Base-by-base conservation (phyloP, 768 basidiomycete genomes). In the Tylopilus rubrobrunneus region DNA sequence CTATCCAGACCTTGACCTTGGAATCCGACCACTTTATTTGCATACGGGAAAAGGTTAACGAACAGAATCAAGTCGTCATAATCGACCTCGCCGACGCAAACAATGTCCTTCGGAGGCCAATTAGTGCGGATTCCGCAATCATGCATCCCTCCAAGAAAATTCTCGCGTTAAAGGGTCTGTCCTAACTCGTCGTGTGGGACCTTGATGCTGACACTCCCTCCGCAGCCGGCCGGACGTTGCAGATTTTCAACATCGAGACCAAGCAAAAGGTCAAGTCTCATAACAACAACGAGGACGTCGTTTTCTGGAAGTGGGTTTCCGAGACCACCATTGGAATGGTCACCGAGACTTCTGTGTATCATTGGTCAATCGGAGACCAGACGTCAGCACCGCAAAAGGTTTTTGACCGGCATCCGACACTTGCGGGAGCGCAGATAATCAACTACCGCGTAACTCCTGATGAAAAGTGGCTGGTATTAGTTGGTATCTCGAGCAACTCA, bases 1-100 rank as follows among this genome's bases (percentile, higher is more conserved):
- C 17, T 51, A n/a, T 52, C 25, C 59, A 93, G 92, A 92, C 89
- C 25, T 76, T 98, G 61, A 98, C 97, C 6, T 79, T 99, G 60
- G 94, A 98, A 75, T 96, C 92, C 60, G 97, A 99, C 78, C 90
- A 92, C 71, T 99, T 91, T 74, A 97, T 99, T 64, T 98, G 97
- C 71, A 85, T 98, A 56, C 89, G 96, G 52, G 96, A 98, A 77
- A 94, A 93, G 72, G 82, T 92, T 67, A 86, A 89, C 65, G 94
- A 95, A 59, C 87, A 92, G 67, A 93, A 96, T 74, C 95, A 98
- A 74, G 97, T 99, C 59, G 96, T 98, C 69, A 98, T 99, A 68
- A 89, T 99, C 68, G 96, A 98, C 85, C 86, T 99, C 59, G 78
- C 88, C 56, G 92, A 98, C 72, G 92, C 95, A 64, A 98, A 98